Percentiles rank a stretch among this genome's conserved stretches.
phyloP scores from a whole-genome alignment of 2,329 filamentous ascomycete species.

The Dactylellina haptotyla region DNA sequence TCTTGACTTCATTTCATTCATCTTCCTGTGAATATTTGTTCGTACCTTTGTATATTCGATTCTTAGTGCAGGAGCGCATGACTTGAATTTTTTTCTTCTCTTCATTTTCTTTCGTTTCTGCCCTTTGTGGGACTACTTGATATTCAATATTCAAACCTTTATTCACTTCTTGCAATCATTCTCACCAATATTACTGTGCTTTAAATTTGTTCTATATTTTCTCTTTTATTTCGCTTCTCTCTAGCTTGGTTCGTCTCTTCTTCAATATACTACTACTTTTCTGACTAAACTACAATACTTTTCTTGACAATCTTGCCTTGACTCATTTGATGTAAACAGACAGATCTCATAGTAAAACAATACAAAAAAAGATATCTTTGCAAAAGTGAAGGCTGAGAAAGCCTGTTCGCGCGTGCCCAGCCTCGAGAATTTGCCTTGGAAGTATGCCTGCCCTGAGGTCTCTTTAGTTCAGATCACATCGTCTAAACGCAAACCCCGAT shows the following conservation, averaged over 20 bases:
- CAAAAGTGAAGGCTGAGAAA: too few species aligned
- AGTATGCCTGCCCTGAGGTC: too few species aligned
- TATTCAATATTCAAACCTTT: slow-evolving; percentile 12
- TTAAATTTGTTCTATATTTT: background rate
- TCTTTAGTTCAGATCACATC: slow-evolving; percentile 16
- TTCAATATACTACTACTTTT: too few species aligned
- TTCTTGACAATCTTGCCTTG: slow-evolving; percentile 13
- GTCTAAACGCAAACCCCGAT: background rate
- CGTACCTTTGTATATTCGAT: slow-evolving; percentile 61
- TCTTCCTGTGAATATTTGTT: slow-evolving; percentile 62
- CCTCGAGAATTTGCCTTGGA: slow-evolving; percentile 29
- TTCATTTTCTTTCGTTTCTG: slow-evolving; percentile 25
- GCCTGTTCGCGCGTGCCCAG: background rate
- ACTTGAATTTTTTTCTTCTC: slow-evolving; percentile 59
- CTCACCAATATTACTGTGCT: background rate
- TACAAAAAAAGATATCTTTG: slow-evolving; percentile 12
- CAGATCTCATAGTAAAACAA: slow-evolving; percentile 36
- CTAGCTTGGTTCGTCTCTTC: background rate
- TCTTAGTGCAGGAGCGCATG: slow-evolving; percentile 58
- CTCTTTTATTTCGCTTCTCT: background rate
- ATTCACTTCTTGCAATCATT: slow-evolving; percentile 29
- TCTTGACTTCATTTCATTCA: slow-evolving; percentile 58
- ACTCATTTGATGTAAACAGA: slow-evolving; percentile 18
- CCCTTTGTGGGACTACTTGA: slow-evolving; percentile 13
- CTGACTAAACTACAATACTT: background rate